Base-by-base conservation (phyloP, 139 green algal genomes). In the Marvania coccoides region DNA sequence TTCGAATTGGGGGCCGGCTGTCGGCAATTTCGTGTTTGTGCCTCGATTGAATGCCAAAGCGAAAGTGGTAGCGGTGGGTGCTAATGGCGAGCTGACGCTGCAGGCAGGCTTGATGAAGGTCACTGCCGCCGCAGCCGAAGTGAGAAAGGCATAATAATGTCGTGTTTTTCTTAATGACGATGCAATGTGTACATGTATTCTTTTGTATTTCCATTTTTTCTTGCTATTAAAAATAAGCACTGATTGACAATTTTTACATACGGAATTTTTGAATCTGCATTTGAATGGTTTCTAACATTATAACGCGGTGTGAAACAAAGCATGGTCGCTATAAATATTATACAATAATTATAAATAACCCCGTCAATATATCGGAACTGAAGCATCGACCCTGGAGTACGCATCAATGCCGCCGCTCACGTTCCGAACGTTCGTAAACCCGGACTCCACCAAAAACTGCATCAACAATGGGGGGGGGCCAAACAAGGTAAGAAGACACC, bases 321-420 rank as follows among this genome's bases (percentile, higher is more conserved):
- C n/a, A n/a, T n/a, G n/a, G n/a, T n/a, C n/a, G n/a, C n/a, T n/a
- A n/a, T n/a, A n/a, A 51, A 51, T 51, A 28, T 51, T 28, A 51
- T 51, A 28, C 19, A 51, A 28, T 51, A 28, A 51, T 19, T 28
- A 19, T 19, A 51, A 28, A 45, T 5, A 14, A 46, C 19, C n/a
- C 19, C 38, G 6, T 81, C 40, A 88, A 45, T 88, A 88, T 14
- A 42, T 54, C 8, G 82, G 82, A 13, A 88, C 58, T 12, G 57
- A 69, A 6, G 26, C 7, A 68, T 90, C 77, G 9, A 86, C 76
- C 47, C 12, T 53, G 15, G 69, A 77, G 59, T 92, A 92, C 6
- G 69, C 76, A 56, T 92, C 77, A 48, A 92, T 92, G 36, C 85
- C 85, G 2, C 86, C 85, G 3, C 60, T 85, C 4, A 92, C 69